These are phyloP conservation scores for Gaeumannomyces sp. DNA, from an alignment of 2,329 filamentous ascomycete genomes.

Conservation along the genomic window DNA sequence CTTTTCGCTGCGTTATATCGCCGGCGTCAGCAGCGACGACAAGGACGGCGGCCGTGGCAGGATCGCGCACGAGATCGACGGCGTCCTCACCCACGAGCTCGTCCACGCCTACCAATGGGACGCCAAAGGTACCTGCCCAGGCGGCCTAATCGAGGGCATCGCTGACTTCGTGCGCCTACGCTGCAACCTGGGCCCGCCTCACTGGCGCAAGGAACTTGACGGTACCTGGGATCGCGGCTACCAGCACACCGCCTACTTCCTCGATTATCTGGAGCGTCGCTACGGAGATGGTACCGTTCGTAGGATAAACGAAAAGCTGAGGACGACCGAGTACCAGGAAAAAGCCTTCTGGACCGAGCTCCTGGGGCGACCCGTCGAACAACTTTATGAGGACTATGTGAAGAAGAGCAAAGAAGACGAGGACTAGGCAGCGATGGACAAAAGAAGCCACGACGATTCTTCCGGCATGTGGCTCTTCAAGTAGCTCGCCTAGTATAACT, in stretches of 20 bases:
- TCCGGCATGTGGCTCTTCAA: too few relatives aligned
- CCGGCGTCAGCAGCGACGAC: slow-evolving; percentile 27
- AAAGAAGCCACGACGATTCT: slow-evolving; percentile 10
- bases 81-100: slow-evolving; percentile 85
- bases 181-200: slow-evolving; percentile 66
- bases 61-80: slow-evolving; percentile 57
- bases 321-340: slow-evolving; percentile 57
- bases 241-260: slow-evolving; percentile 84
- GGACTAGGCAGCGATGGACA: slow-evolving; percentile 1
- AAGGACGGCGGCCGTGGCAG: neutral
- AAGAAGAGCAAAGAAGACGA: neutral
- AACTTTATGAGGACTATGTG: slow-evolving; percentile 71
- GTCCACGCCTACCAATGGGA: slow-evolving; percentile 93
- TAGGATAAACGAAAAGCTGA: slow-evolving; percentile 61
- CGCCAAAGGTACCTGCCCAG: slow-evolving; percentile 53
- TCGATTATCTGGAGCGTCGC: slow-evolving; percentile 72
- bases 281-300: slow-evolving; percentile 55
- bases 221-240: slow-evolving; percentile 84
- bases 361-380: slow-evolving; percentile 57
- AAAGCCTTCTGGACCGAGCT: slow-evolving; percentile 61
- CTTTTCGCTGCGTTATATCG: slow-evolving; percentile 72
- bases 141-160: slow-evolving; percentile 82
- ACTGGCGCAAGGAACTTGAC: slow-evolving; percentile 62
- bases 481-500: too few relatives aligned
- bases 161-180: slow-evolving; percentile 87